These are phyloP conservation scores for Fonsecaea pedrosoi DNA, from an alignment of 2,329 filamentous ascomycete species.

Conservation along the genomic window DNA sequence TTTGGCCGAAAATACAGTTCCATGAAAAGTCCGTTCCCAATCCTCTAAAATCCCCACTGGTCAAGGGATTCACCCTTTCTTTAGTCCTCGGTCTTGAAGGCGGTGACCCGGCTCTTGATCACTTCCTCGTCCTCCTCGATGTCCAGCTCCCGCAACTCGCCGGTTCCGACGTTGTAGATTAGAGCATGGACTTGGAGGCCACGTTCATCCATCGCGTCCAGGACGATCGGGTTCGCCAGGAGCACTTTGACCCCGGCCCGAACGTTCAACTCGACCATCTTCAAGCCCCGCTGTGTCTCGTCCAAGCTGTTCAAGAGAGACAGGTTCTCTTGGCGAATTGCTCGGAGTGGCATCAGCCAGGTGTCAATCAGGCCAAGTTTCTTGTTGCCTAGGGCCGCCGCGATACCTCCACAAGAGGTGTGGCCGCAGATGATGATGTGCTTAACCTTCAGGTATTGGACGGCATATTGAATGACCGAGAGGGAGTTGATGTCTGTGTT, in stretches of 20 bases:
- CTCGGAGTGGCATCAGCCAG: conserved; percentile 65
- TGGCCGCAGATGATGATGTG: conserved; percentile 69
- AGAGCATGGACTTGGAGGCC: conserved; percentile 78
- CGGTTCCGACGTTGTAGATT: conserved; percentile 70
- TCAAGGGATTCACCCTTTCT: not conserved
- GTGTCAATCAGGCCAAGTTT: conserved; percentile 66
- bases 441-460: conserved; percentile 71
- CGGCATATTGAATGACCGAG: conserved; percentile 80
- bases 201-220: conserved; percentile 72
- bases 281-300: conserved; percentile 59
- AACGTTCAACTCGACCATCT: conserved; percentile 79
- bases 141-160: conserved; percentile 62
- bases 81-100: conserved; percentile 46
- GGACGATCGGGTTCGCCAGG: conserved; percentile 71
- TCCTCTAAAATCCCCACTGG: not conserved
- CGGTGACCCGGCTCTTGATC: conserved; percentile 48
- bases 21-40: not conserved
- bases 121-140: conserved; percentile 50
- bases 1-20: conserved; percentile 5
- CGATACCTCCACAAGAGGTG: conserved; percentile 66
- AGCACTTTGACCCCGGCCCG: conserved; percentile 70
- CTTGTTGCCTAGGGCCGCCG: conserved; percentile 61
- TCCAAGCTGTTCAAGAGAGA: conserved; percentile 56
- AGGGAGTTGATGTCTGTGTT: conserved; percentile 76
- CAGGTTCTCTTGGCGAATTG: conserved; percentile 61